These are phyloP conservation scores for Sindora glabra DNA, from an alignment of 306 rosid genomes.

Conservation along the genomic window DNA sequence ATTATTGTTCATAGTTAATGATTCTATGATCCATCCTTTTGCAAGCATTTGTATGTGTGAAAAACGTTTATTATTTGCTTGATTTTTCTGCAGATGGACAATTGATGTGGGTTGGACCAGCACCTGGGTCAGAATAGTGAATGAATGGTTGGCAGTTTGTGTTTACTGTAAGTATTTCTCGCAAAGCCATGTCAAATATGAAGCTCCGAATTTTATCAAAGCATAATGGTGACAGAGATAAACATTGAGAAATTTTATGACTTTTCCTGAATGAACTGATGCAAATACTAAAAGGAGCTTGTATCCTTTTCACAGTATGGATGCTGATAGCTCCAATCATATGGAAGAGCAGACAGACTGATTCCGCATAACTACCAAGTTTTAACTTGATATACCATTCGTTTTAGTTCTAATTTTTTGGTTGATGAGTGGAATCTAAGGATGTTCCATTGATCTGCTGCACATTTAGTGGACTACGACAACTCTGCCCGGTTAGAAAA, in stretches of 20 bases:
- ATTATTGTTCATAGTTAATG: too few relatives aligned
- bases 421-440: conserved; percentile 13
- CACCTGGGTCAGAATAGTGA: conserved; percentile 88
- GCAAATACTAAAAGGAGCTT: background rate
- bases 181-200: background rate
- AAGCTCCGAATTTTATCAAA: background rate
- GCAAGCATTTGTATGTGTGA: background rate
- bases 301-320: conserved; percentile 62
- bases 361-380: conserved; percentile 30
- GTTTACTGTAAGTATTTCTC: conserved; percentile 61
- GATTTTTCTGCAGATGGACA: conserved; percentile 64
- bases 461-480: conserved; percentile 15
- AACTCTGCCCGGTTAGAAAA: conserved; percentile 8
- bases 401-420: conserved; percentile 6
- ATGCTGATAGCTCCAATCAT: conserved; percentile 74
- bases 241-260: background rate
- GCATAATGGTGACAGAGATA: background rate
- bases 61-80: background rate
- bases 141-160: conserved; percentile 95
- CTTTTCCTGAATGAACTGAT: background rate
- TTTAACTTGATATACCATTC: background rate
- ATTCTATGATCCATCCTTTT: too few relatives aligned
- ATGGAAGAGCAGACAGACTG: conserved; percentile 51
- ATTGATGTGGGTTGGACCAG: conserved; percentile 98
- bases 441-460: background rate